Evolutionary conservation across 129 eudicot genomes (phyloP).

Genomic region (Glebionis coronaria): DNA sequence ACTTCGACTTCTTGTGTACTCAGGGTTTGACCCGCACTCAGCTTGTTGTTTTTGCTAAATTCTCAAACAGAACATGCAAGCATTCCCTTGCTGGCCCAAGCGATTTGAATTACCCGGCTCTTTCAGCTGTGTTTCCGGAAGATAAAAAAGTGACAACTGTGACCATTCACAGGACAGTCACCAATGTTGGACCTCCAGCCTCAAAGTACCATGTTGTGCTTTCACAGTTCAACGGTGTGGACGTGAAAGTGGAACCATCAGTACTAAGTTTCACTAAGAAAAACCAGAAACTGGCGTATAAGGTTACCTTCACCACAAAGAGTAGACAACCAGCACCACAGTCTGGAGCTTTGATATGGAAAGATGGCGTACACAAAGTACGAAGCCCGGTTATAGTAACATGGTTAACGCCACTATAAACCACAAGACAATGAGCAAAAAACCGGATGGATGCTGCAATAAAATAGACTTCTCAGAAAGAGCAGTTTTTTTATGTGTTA

Average conservation of each 20-base stretch:
- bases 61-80: conserved; percentile 50
- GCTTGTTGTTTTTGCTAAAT: conserved; percentile 59
- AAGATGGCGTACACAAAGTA: conserved; percentile 70
- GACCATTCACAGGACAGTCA: conserved; percentile 60
- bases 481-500: conserved; percentile 26
- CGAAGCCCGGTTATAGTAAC: conserved; percentile 73
- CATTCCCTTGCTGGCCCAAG: conserved; percentile 46
- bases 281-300: conserved; percentile 62
- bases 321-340: conserved; percentile 58
- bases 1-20: conserved; percentile 72
- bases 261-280: conserved; percentile 45
- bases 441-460: conserved; percentile 27
- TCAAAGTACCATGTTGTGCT: conserved; percentile 62
- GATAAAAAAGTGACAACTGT: conserved; percentile 29
- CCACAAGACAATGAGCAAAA: conserved; percentile 2
- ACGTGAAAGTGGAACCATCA: conserved; percentile 64
- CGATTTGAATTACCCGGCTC: conserved; percentile 83
- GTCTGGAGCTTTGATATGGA: conserved; percentile 78
- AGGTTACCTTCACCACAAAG: conserved; percentile 50
- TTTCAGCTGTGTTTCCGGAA: conserved; percentile 68
- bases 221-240: conserved; percentile 62
- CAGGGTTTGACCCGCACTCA: conserved; percentile 60
- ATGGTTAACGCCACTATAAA: conserved; percentile 63
- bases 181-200: conserved; percentile 64
- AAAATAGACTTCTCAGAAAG: conserved; percentile 29